Evolutionary conservation across 768 basidiomycete genomes (phyloP).

Genomic region (Agrocybe pediades): DNA sequence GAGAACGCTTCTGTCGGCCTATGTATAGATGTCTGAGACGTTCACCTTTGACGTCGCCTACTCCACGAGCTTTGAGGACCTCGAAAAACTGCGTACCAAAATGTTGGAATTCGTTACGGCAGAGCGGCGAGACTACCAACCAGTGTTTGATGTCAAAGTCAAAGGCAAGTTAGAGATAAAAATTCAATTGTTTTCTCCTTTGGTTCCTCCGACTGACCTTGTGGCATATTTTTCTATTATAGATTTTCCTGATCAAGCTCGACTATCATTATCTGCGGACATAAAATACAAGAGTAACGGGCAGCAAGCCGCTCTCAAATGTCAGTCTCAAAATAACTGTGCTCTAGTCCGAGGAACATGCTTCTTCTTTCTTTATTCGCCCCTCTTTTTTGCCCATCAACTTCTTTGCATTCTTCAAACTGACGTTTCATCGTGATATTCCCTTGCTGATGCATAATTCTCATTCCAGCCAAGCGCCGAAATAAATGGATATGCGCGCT

Average conservation of each 20-base stretch:
- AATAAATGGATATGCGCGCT: constrained; percentile 94
- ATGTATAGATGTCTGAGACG: constrained; percentile 67
- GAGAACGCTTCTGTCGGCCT: too few relatives aligned
- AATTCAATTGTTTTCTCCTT: constrained; percentile 2
- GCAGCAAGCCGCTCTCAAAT: constrained; percentile 76
- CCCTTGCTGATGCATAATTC: constrained; percentile 7
- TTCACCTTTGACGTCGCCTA: constrained; percentile 84
- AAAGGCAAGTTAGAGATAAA: constrained; percentile 41
- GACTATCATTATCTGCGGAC: constrained; percentile 73
- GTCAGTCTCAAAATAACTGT: constrained; percentile 30
- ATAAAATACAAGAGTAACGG: constrained; percentile 91
- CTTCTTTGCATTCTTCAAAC: background rate
- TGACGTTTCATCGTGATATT: constrained; percentile 6
- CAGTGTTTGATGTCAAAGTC: constrained; percentile 72
- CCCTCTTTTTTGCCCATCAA: background rate
- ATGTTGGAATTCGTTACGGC: constrained; percentile 79
- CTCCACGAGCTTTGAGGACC: constrained; percentile 76
- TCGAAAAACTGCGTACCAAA: constrained; percentile 71
- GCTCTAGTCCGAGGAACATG: background rate
- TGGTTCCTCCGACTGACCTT: background rate
- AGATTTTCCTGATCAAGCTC: constrained; percentile 83
- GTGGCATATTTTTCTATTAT: constrained; percentile 8
- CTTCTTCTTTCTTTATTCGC: background rate
- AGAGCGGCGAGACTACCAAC: constrained; percentile 76
- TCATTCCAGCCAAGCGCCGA: constrained; percentile 60